These are phyloP conservation scores for Wickerhamiella spandovensis DNA, from an alignment of 805 yeast species.

Conservation along the genomic window DNA sequence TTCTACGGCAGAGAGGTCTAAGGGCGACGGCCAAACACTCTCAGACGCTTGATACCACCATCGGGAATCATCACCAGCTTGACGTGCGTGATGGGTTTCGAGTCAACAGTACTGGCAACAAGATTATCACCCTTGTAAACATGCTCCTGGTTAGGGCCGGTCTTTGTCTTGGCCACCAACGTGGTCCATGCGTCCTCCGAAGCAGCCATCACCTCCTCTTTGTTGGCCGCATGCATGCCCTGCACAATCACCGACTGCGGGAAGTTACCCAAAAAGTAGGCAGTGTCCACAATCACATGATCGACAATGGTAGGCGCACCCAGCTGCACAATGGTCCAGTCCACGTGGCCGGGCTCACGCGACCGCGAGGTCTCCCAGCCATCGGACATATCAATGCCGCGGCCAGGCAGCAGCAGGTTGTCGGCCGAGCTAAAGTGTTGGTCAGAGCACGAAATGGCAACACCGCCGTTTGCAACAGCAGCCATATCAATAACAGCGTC, in stretches of 20 bases:
- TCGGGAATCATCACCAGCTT: conserved; percentile 81
- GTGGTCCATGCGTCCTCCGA: conserved; percentile 42
- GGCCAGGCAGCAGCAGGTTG: conserved; percentile 79
- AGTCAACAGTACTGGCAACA: conserved; percentile 1
- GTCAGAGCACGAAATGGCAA: conserved; percentile 69
- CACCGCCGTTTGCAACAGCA: conserved; percentile 75
- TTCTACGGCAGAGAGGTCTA: background rate
- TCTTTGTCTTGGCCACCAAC: conserved; percentile 54
- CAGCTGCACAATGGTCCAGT: conserved; percentile 78
- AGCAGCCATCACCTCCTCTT: conserved; percentile 29
- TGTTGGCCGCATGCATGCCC: conserved; percentile 33
- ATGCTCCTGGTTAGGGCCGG: conserved; percentile 80
- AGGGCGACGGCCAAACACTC: conserved; percentile 53
- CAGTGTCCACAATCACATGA: conserved; percentile 70
- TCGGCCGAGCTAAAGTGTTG: conserved; percentile 92
- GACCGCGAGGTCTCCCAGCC: conserved; percentile 98
- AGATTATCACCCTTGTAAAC: conserved; percentile 27
- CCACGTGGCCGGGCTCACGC: conserved; percentile 68
- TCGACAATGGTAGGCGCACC: conserved; percentile 51
- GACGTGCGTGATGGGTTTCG: conserved; percentile 46
- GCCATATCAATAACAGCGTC: conserved; percentile 55
- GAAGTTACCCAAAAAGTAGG: conserved; percentile 87
- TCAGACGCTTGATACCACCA: conserved; percentile 87
- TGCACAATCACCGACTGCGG: conserved; percentile 71
- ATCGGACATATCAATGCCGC: conserved; percentile 93